phyloP scores from a whole-genome alignment of 2,329 filamentous ascomycete species.

The Plectosphaerella sp. region DNA sequence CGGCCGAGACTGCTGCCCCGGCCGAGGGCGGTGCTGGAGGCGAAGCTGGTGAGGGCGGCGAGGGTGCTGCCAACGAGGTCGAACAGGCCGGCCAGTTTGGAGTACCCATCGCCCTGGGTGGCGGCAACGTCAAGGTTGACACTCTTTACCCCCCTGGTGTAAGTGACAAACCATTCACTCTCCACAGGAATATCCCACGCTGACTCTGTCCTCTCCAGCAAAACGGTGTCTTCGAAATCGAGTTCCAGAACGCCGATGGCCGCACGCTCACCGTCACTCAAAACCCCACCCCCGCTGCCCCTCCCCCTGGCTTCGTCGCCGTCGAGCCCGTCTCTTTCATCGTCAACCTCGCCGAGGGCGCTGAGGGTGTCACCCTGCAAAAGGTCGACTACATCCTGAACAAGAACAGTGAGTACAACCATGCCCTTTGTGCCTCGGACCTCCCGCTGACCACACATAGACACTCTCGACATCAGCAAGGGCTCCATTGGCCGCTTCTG shows the following conservation, averaged over 20 bases:
- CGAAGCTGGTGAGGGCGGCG: slow-evolving; percentile 7
- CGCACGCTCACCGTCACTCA: slow-evolving; percentile 30
- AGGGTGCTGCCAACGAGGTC: slow-evolving; percentile 20
- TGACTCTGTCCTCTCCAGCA: slow-evolving; percentile 4
- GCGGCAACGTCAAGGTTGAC: slow-evolving; percentile 27
- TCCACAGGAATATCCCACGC: background rate
- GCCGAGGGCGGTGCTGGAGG: background rate
- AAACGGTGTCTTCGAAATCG: slow-evolving; percentile 31
- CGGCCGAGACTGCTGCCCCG: background rate
- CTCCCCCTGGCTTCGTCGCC: slow-evolving; percentile 29
- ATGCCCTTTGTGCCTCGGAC: background rate
- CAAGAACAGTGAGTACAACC: slow-evolving; percentile 22
- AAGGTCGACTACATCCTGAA: slow-evolving; percentile 36
- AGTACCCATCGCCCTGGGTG: slow-evolving; percentile 19
- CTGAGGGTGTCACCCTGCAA: slow-evolving; percentile 24
- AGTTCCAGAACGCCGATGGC: slow-evolving; percentile 28
- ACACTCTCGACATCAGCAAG: slow-evolving; percentile 27
- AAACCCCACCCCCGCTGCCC: slow-evolving; percentile 25
- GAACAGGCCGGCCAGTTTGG: slow-evolving; percentile 24
- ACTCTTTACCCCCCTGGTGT: slow-evolving; percentile 26
- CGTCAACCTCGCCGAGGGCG: slow-evolving; percentile 25
- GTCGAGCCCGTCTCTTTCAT: slow-evolving; percentile 31
- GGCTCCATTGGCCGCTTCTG: slow-evolving; percentile 29
- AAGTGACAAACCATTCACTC: slow-evolving; percentile 7
- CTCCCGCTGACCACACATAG: slow-evolving; percentile 10